Conservation (phyloP, 148 eudicot genomes). For the Rhododendron griersonianum region DNA sequence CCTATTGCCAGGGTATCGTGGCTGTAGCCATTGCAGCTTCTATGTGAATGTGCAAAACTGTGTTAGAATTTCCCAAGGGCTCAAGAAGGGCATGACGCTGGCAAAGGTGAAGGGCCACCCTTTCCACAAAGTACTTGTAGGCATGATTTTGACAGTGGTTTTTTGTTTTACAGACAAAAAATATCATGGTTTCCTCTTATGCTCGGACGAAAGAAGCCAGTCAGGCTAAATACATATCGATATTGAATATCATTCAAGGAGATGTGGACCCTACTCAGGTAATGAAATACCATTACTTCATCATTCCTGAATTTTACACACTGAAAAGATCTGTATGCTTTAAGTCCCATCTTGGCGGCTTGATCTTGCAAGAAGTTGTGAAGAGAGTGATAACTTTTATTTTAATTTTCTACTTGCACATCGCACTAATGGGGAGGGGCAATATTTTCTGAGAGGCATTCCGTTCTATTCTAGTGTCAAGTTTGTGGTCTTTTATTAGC, state of each 20-base stretch:
- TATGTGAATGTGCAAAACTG: background rate
- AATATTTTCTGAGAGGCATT: background rate
- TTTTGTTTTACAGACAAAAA: conserved; percentile 74
- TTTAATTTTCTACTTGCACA: background rate
- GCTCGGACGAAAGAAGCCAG: conserved; percentile 96
- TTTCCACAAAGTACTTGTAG: background rate
- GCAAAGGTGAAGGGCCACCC: background rate
- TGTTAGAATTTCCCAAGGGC: background rate
- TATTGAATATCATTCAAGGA: conserved; percentile 93
- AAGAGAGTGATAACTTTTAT: background rate
- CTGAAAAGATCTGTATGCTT: background rate
- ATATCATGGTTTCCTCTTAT: conserved; percentile 95
- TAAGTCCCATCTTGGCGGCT: background rate
- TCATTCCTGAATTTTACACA: background rate
- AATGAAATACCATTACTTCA: conserved; percentile 6
- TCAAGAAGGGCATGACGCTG: background rate
- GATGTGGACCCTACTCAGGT: conserved; percentile 99
- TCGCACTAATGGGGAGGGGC: background rate
- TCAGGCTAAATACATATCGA: conserved; percentile 96
- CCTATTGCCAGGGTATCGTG: background rate
- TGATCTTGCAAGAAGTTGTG: background rate
- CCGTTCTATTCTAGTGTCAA: background rate
- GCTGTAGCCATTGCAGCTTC: background rate
- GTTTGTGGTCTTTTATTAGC: background rate
- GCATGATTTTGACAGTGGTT: conserved; percentile 20